These are phyloP conservation scores for Phialemonium atrogriseum DNA, from an alignment of 2,329 filamentous ascomycete species.

Conservation along the genomic window DNA sequence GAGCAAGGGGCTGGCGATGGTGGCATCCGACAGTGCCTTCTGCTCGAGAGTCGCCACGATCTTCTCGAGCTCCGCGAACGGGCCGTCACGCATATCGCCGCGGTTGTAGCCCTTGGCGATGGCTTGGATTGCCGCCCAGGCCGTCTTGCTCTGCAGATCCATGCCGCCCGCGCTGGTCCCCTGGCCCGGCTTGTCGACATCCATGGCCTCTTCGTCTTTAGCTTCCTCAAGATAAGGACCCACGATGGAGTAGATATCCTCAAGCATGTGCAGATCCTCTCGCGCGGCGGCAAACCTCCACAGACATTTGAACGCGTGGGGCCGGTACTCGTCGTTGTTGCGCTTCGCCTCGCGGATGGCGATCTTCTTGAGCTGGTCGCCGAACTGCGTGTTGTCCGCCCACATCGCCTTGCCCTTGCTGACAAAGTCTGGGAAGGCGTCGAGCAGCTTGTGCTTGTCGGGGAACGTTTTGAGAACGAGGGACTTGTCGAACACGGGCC, in stretches of 20 bases:
- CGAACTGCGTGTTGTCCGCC: constrained; percentile 41
- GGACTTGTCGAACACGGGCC: constrained; percentile 77
- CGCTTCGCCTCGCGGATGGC: constrained; percentile 81
- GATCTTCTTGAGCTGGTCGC: constrained; percentile 69
- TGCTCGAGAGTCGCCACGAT: constrained; percentile 12
- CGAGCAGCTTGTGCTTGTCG: constrained; percentile 79
- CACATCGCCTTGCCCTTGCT: constrained; percentile 53
- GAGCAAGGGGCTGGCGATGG: constrained; percentile 26
- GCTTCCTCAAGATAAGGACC: constrained; percentile 52
- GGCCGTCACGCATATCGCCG: constrained; percentile 25
- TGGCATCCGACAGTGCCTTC: background rate
- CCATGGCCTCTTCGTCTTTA: constrained; percentile 57
- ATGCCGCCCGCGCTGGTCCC: constrained; percentile 9
- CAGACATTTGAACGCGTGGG: constrained; percentile 63
- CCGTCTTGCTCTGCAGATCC: constrained; percentile 32
- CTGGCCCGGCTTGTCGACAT: constrained; percentile 45
- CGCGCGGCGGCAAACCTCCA: constrained; percentile 64
- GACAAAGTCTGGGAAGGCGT: constrained; percentile 71
- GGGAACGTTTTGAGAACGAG: constrained; percentile 85
- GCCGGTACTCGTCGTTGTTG: constrained; percentile 77
- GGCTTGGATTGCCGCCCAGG: constrained; percentile 42
- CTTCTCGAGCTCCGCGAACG: constrained; percentile 27
- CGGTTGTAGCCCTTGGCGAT: constrained; percentile 41
- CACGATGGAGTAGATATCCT: constrained; percentile 58
- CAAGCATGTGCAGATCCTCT: constrained; percentile 61